Base-by-base conservation (phyloP, 1,284 basidiomycete species). In the Athelia sp. region DNA sequence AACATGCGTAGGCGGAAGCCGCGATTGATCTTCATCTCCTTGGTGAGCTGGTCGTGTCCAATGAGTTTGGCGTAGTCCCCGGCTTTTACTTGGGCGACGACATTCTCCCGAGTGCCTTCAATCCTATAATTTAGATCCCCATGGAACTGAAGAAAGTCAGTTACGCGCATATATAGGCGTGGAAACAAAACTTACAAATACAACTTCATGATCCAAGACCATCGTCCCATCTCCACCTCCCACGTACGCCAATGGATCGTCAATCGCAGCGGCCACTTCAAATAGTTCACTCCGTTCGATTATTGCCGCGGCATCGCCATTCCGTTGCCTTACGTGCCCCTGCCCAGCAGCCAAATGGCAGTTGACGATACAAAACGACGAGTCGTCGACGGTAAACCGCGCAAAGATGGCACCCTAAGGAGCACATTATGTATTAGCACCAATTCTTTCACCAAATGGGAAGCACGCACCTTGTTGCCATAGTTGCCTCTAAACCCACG, bases 311-410 rank as follows among this genome's bases (percentile, higher is more conserved):
- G 94, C 72, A 65, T 98, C 94, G 0, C 84, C 83, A 60, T 97
- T 98, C 4, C 96, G 77, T 54, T 88, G 78, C 9, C 88, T 79
- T 23, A 90, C 80, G 44, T 90, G 85, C 53, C 81, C 78, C 62
- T 97, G 94, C 1, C 96, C 95, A 2, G 96, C 95, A 3, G 95
- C 96, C 46, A 99, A 76, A 73, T 99, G 96, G 57, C 92, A 93
- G 68, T 99, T 99, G 71, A 98, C 82, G 61, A 98, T 89, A 63
- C 93, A 98, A 22, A 98, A 67, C 0, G 91, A 94, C 1, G 92
- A 88, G 68, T 98, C 93, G 56, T 94, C 91, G 32, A 98, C 73
- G 9, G 93, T 81, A 52, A 98, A 80, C n/a, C 96, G 82, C 2
- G 91, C 79, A 15, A 97, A 81, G 51, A 98, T 94, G 0, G 89